A percentile compares a stretch with the other conserved stretches of the same genome.
Conservation (phyloP, 1,284 basidiomycete species). For the Waitea zeae region DNA sequence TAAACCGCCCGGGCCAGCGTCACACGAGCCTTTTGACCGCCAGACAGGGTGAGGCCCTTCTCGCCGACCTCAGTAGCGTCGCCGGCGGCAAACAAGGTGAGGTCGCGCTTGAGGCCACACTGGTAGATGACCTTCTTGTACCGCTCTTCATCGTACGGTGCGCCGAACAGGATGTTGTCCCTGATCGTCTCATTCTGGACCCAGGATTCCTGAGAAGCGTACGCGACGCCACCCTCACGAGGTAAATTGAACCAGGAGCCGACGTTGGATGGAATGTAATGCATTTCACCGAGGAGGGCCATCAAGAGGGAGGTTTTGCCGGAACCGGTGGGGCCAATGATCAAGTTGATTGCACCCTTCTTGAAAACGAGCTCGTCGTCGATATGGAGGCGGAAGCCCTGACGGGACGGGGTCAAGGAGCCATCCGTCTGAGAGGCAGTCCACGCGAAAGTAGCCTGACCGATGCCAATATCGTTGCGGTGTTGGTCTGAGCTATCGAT, state of each 20-base stretch:
- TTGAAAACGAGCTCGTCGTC: conserved; percentile 39
- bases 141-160: conserved; percentile 21
- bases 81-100: conserved; percentile 52
- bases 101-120: conserved; percentile 45
- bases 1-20: conserved; percentile 63
- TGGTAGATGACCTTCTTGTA: conserved; percentile 41
- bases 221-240: conserved; percentile 45
- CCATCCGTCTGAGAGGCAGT: conserved; percentile 10
- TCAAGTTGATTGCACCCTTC: conserved; percentile 38
- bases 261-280: conserved; percentile 30
- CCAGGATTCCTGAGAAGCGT: conserved; percentile 68
- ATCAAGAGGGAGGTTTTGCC: conserved; percentile 21
- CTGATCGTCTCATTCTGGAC: conserved; percentile 36
- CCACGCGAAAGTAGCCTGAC: conserved; percentile 25
- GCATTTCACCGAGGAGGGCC: conserved; percentile 29
- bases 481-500: conserved; percentile 6
- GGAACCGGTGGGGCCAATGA: conserved; percentile 45
- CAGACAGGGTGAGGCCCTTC: conserved; percentile 43
- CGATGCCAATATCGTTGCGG: conserved; percentile 19
- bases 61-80: conserved; percentile 60
- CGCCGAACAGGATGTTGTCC: conserved; percentile 27
- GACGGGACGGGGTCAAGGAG: conserved; percentile 11
- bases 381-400: conserved; percentile 25
- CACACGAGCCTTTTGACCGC: conserved; percentile 66
- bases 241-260: conserved; percentile 52